Evolutionary conservation across 192 early-diverging fungal genomes (phyloP), one percentile per base, ranked within the genome.

Genomic region (Allomyces macrogynus): DNA sequence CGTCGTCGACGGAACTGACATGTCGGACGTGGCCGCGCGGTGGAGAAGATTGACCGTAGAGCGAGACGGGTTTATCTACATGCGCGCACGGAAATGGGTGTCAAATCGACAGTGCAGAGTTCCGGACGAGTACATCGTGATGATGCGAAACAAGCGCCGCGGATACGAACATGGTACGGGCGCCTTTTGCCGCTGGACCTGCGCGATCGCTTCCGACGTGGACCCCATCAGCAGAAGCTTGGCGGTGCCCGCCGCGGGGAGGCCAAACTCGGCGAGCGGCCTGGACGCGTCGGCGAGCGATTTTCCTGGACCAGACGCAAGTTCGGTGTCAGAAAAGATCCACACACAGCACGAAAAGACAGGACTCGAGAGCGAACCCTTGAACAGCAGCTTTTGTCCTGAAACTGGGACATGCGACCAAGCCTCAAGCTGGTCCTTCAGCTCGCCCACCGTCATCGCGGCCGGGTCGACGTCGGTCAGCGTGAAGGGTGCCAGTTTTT

Each of bases 211-310:
- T 23, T 67, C 54, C 16, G 72, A 64, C 22, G 65, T 64, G 26
- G 77, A 75, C 60, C 84, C 84, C 64, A 86, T 66, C 18, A 86
- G 62, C 61, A 81, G 70, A 5, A 84, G 18, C 65, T 83, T 84
- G 27, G 66, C 64, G 16, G 66, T 71, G 10, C 43, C 24, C 14
- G 26, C 61, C 3, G 80, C n/a, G 43, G 70, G 67, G 3, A 75
- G 32, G 16, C 49, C 49, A n/a, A 57, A n/a, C 49, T 14, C 12
- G 49, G 57, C 63, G 22, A 12, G 26, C 23, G 84, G 54, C 5
- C 65, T 69, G 4, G 18, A 23, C 16, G 65, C 62, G 54, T 74
- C 67, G 26, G 44, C 68, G 22, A 69, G 61, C 4, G 42, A 40
- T 68, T 10, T 43, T 24, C 62, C 57, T 43, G 61, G 60, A 40